Percentiles rank a stretch among this genome's conserved stretches.
phyloP scores from a whole-genome alignment of 257 asterid species.

The Nicotiana benthamiana region DNA sequence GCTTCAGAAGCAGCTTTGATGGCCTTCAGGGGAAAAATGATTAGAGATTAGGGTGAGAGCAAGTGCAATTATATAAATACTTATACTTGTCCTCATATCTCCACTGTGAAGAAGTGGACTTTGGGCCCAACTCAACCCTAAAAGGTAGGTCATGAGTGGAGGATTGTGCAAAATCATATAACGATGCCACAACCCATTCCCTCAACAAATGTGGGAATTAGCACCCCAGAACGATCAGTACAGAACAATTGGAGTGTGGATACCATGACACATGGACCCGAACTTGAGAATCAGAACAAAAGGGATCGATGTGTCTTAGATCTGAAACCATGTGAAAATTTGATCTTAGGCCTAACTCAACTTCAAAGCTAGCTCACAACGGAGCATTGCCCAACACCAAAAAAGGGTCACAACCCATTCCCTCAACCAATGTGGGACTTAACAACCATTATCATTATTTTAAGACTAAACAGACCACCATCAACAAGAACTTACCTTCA shows the following conservation, averaged over 20 bases:
- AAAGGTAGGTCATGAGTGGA: background rate
- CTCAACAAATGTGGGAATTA: background rate
- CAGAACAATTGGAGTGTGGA: background rate
- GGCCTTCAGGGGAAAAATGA: constrained; percentile 46
- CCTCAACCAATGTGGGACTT: background rate
- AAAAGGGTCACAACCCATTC: background rate
- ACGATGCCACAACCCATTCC: background rate
- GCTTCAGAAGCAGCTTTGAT: constrained; percentile 74
- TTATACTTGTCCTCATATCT: background rate
- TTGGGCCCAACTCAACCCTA: background rate
- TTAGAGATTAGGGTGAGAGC: constrained; percentile 9
- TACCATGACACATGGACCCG: background rate
- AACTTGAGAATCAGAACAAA: background rate
- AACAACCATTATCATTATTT: background rate
- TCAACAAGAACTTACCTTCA: constrained; percentile 42
- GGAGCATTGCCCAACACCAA: background rate
- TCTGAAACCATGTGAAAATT: background rate
- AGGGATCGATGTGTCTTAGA: background rate
- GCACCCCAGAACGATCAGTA: background rate
- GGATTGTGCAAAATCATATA: background rate
- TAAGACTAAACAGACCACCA: background rate
- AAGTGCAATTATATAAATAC: background rate
- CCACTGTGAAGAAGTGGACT: background rate
- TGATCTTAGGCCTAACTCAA: background rate
- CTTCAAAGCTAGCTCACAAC: background rate